Conservation (phyloP, 257 asterid genomes). For the Salvia splendens region DNA sequence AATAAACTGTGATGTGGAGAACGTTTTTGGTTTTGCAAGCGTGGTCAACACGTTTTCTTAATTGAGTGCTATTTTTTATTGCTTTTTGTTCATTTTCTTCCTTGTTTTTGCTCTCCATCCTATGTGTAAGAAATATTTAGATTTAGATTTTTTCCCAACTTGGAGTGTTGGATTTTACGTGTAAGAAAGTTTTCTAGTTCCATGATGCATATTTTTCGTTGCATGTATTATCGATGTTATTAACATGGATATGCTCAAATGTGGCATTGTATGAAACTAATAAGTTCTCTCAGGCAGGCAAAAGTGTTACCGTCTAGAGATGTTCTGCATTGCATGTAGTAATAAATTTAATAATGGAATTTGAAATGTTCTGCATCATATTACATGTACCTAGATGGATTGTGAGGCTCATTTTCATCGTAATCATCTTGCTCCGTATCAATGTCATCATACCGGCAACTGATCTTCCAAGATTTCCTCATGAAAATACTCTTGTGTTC, state of each 20-base stretch:
- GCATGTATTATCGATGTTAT: constrained; percentile 2
- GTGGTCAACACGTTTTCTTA: not conserved
- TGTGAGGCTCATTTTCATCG: not conserved
- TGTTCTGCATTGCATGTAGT: not conserved
- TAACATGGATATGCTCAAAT: not conserved
- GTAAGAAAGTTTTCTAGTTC: not conserved
- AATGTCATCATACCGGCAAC: not conserved
- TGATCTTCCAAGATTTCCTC: constrained; percentile 10
- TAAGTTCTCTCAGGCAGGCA: not conserved
- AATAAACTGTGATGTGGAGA: not conserved
- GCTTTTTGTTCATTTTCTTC: not conserved
- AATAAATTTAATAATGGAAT: not conserved
- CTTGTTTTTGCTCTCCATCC: not conserved
- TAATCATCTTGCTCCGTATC: not conserved
- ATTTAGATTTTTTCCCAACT: not conserved
- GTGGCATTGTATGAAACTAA: not conserved
- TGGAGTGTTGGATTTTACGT: not conserved
- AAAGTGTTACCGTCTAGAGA: constrained; percentile 1
- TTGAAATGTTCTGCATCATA: not conserved
- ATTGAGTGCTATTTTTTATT: not conserved
- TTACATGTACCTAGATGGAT: not conserved
- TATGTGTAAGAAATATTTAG: not conserved
- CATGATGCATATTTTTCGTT: constrained; percentile 7
- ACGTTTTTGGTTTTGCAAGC: not conserved
- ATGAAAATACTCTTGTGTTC: not conserved